These are phyloP conservation scores for Ballota nigra DNA, from an alignment of 257 asterid genomes.

Conservation along the genomic window DNA sequence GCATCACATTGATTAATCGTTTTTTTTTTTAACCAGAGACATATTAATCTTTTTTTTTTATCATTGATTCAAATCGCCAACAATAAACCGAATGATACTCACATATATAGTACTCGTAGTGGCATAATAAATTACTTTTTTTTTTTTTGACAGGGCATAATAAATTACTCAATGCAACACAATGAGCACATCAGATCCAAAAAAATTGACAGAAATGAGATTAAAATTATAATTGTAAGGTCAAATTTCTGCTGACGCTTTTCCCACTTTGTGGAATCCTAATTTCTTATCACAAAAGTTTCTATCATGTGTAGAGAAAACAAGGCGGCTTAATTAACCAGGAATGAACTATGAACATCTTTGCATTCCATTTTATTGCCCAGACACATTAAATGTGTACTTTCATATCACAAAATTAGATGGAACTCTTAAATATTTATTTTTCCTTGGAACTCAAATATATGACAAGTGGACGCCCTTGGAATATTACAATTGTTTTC, in stretches of 20 bases:
- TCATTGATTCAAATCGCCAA: not conserved
- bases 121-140: not conserved
- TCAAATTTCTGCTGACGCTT: constrained; percentile 18
- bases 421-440: not conserved
- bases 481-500: no score
- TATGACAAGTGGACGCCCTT: not conserved
- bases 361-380: not conserved
- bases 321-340: constrained; percentile 10
- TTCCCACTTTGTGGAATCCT: constrained; percentile 20
- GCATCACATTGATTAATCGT: not conserved
- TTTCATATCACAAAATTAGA: not conserved
- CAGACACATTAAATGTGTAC: constrained; percentile 18
- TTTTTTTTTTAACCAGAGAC: not conserved
- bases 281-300: not conserved
- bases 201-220: not conserved
- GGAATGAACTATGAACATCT: no score
- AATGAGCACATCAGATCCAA: not conserved
- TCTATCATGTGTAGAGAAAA: not conserved
- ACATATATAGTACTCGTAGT: not conserved
- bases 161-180: not conserved
- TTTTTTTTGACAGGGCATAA: no score
- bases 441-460: not conserved
- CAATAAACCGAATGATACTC: not conserved
- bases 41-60: no score
- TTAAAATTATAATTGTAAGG: constrained; percentile 8